A percentile compares a stretch with the other conserved stretches of the same genome.
These are phyloP conservation scores for Tricholoma sp. DNA, from an alignment of 768 basidiomycete species.

Conservation along the genomic window DNA sequence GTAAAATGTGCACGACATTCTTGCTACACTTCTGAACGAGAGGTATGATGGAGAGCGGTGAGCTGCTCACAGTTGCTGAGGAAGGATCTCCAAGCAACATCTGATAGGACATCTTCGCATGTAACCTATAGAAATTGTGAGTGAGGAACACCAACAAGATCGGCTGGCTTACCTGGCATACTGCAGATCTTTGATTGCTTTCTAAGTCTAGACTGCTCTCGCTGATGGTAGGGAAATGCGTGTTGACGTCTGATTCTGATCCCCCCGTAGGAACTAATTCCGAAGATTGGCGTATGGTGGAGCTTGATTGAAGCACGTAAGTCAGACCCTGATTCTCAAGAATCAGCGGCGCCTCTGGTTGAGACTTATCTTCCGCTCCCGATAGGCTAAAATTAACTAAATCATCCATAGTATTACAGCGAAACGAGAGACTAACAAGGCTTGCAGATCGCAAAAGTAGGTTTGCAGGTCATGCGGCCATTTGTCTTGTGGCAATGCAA, in stretches of 20 bases:
- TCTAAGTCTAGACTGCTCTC: slow-evolving; percentile 55
- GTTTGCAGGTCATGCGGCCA: slow-evolving; percentile 37
- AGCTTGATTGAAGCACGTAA: slow-evolving; percentile 44
- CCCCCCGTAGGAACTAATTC: slow-evolving; percentile 16
- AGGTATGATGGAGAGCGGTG: slow-evolving; percentile 16
- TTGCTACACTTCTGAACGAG: neutral
- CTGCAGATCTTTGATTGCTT: slow-evolving; percentile 41
- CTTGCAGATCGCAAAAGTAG: slow-evolving; percentile 34
- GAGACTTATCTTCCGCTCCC: slow-evolving; percentile 20
- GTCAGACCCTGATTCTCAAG: slow-evolving; percentile 28
- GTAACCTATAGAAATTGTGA: slow-evolving; percentile 33
- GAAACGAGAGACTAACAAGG: slow-evolving; percentile 34
- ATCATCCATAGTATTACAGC: neutral
- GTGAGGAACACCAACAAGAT: neutral
- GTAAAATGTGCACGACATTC: neutral
- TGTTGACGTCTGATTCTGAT: slow-evolving; percentile 3
- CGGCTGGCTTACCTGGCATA: slow-evolving; percentile 47
- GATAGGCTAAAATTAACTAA: slow-evolving; percentile 27
- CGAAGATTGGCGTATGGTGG: slow-evolving; percentile 41
- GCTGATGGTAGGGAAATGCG: slow-evolving; percentile 19
- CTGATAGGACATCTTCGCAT: slow-evolving; percentile 32
- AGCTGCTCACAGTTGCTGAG: slow-evolving; percentile 32
- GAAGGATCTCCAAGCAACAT: slow-evolving; percentile 38
- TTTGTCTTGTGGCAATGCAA: slow-evolving; percentile 18
- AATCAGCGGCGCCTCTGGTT: slow-evolving; percentile 44